Base-by-base conservation (phyloP, 768 basidiomycete species). In the Tubosaeta brunneosetosa region DNA sequence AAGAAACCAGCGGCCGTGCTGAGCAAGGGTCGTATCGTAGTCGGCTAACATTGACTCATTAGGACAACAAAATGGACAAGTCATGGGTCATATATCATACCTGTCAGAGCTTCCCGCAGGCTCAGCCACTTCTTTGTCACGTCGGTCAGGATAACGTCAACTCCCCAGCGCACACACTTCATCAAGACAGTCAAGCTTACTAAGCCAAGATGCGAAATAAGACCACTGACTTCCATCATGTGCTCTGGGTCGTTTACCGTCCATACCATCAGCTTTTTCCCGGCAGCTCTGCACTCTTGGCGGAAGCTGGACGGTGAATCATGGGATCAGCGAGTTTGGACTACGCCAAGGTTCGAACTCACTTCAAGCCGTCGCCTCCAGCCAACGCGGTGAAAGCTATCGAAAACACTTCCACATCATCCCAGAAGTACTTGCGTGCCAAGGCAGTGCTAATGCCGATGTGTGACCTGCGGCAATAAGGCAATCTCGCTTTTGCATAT, bases 241-340 rank as follows among this genome's bases (percentile, higher is more conserved):
- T 92, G 84, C 49, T 82, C 83, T 10, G 84, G 84, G 43, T 85
- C 79, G 64, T 99, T 99, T 26, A 98, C 95, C 0, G 97, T 99
- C 97, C 94, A 97, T 3, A 93, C 91, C 81, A 94, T 86, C 51
- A 98, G 60, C 59, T 78, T 78, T 78, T 97, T 97, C 17, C 87
- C 87, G 1, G 83, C 83, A 14, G 65, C 74, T 66, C 84, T 84
- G 73, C 91, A 94, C 59, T 94, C 88, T 43, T 75, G 70, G 50
- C 85, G 74, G 75, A 99, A 97, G 74, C 94, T 81, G 60, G 34
- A 55, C 31, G 50, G 44, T 29, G 49, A 22, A 45, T 50, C 43
- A 52, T 46, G 34, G 44, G 33, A 57, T 44, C 47, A 52, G 42
- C 26, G 33, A 14, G 22, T 26, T 46, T 43, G 12, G 44, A 52